Percentiles rank a stretch among this genome's conserved stretches.
Conservation (phyloP, 352 stramenopile genomes). For the Phytophthora nicotianae region DNA sequence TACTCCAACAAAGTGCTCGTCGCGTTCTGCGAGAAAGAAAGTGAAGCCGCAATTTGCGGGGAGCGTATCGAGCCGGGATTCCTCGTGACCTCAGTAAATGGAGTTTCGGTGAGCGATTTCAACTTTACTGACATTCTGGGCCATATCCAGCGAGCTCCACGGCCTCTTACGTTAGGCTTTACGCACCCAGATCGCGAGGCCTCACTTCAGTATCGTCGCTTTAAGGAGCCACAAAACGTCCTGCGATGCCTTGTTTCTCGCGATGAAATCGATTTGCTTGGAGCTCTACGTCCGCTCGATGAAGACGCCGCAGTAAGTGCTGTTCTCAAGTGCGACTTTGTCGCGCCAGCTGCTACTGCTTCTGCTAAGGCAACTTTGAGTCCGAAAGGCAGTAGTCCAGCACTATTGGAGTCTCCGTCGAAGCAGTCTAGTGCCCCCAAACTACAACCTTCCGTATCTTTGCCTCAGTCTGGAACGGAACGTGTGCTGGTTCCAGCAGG, state of each 20-base stretch:
- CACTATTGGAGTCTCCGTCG: constrained; percentile 11
- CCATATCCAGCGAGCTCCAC: constrained; percentile 50
- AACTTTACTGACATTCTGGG: constrained; percentile 55
- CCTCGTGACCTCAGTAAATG: constrained; percentile 73
- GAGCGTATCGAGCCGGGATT: constrained; percentile 58
- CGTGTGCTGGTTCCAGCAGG: constrained; percentile 54
- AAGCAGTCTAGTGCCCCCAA: neutral
- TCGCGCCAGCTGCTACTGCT: constrained; percentile 26
- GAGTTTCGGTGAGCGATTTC: constrained; percentile 41
- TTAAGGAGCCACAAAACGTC: constrained; percentile 59
- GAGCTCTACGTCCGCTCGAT: constrained; percentile 54
- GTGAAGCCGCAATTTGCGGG: constrained; percentile 48
- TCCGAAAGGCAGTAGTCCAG: constrained; percentile 20
- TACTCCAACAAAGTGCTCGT: constrained; percentile 67
- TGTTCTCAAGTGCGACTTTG: constrained; percentile 56
- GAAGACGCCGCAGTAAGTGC: constrained; percentile 50
- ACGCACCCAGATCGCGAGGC: constrained; percentile 35
- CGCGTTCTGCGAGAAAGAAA: constrained; percentile 65
- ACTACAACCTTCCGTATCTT: constrained; percentile 14
- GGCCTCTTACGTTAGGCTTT: constrained; percentile 68
- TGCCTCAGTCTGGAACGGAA: constrained; percentile 12
- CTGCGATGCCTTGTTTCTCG: constrained; percentile 54
- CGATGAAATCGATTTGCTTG: constrained; percentile 52
- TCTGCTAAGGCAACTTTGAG: constrained; percentile 18
- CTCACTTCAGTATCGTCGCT: constrained; percentile 39